Percentiles rank a stretch among this genome's conserved stretches.
Conservation (phyloP, 2,329 filamentous ascomycete genomes). For the Ophiostoma australiae region DNA sequence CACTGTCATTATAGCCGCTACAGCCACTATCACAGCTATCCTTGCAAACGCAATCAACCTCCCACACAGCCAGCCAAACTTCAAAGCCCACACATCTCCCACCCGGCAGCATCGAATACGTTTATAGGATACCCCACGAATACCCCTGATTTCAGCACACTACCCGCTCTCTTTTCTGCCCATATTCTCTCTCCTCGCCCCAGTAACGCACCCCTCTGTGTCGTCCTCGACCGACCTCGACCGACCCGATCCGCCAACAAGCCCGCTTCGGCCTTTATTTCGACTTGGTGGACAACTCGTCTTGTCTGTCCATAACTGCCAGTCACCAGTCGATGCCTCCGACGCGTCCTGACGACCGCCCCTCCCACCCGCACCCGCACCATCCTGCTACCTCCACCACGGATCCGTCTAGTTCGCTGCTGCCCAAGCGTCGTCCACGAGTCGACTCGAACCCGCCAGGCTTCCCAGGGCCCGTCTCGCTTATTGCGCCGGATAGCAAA, state of each 20-base stretch:
- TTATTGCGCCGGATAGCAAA: slow-evolving; percentile 1
- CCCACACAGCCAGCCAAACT: not conserved
- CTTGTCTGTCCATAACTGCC: not conserved
- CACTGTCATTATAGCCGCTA: not conserved
- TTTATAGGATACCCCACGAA: not conserved
- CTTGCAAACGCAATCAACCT: slow-evolving; percentile 4
- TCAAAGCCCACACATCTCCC: not conserved
- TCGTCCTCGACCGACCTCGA: not conserved
- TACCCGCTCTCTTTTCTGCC: not conserved
- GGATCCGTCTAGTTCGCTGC: slow-evolving; percentile 45
- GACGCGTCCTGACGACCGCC: slow-evolving; percentile 20
- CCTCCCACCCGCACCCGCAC: slow-evolving; percentile 1
- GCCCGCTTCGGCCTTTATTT: not conserved
- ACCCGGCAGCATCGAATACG: not conserved
- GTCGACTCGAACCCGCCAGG: slow-evolving; percentile 32
- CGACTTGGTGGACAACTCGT: not conserved
- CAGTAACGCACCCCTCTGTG: not conserved
- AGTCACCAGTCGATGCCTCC: slow-evolving; percentile 29
- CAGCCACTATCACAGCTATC: slow-evolving; percentile 17
- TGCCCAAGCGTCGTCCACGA: slow-evolving; percentile 52
- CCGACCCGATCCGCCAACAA: not conserved
- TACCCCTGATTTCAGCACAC: not conserved
- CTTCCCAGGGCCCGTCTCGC: slow-evolving; percentile 12
- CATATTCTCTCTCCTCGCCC: not conserved
- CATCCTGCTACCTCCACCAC: slow-evolving; percentile 32